These are phyloP conservation scores for Alternaria gaisen DNA, from an alignment of 2,329 filamentous ascomycete genomes.

Conservation along the genomic window DNA sequence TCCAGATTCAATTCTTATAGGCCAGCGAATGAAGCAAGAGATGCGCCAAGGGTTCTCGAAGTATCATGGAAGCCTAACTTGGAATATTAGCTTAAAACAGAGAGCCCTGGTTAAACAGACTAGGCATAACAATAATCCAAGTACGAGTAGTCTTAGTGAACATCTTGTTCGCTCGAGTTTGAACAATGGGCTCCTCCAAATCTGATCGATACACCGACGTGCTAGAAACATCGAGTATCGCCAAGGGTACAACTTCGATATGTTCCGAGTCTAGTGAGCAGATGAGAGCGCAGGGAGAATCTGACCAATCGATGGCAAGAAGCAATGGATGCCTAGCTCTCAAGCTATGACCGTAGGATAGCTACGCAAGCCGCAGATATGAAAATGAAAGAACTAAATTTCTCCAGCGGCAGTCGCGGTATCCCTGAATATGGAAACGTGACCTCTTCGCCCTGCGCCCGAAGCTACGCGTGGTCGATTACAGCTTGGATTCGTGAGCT, in stretches of 20 bases:
- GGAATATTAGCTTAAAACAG: background rate
- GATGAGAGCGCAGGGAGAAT: background rate
- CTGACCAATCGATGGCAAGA: conserved; percentile 12
- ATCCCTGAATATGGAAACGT: conserved; percentile 7
- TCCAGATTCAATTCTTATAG: background rate
- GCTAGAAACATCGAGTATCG: background rate
- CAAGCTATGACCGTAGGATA: conserved; percentile 5
- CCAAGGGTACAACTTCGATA: background rate
- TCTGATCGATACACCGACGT: background rate
- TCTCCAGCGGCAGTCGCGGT: conserved; percentile 7
- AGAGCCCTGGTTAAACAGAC: background rate
- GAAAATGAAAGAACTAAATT: conserved; percentile 5
- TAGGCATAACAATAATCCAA: background rate
- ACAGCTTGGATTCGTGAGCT: conserved; percentile 4
- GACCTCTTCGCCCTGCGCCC: conserved; percentile 9
- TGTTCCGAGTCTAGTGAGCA: conserved; percentile 1
- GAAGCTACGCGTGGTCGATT: conserved; percentile 14
- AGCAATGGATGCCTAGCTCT: conserved; percentile 18
- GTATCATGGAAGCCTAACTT: background rate
- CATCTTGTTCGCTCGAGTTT: background rate
- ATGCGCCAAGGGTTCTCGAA: background rate
- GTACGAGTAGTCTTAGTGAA: background rate
- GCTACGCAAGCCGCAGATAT: conserved; percentile 6
- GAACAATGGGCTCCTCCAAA: background rate
- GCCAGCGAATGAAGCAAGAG: background rate